A percentile compares a stretch with the other conserved stretches of the same genome.
phyloP scores from a whole-genome alignment of 768 basidiomycete species.

The Russula emetica region DNA sequence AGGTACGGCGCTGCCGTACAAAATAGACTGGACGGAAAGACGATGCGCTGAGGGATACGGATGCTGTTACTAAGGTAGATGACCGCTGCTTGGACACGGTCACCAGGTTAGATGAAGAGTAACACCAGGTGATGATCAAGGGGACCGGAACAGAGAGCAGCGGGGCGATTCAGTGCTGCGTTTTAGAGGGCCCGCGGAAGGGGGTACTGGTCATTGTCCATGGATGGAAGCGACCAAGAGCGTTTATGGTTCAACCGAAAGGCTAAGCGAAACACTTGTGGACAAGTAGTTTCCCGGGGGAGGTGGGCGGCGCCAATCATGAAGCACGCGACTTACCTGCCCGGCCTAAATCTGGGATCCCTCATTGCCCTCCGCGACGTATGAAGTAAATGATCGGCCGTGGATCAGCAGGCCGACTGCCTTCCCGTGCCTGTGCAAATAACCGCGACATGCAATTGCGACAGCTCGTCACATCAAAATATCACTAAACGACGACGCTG shows the following conservation, averaged over 20 bases:
- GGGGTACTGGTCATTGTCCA: conserved; percentile 10
- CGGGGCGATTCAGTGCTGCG: conserved; percentile 5
- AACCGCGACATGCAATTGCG: conserved; percentile 9
- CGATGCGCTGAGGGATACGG: conserved; percentile 2
- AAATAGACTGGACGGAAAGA: conserved; percentile 1
- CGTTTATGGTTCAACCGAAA: conserved; percentile 16
- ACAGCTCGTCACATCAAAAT: conserved; percentile 26
- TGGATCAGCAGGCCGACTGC: conserved; percentile 20
- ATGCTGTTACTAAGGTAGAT: conserved; percentile 21
- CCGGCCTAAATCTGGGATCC: conserved; percentile 19
- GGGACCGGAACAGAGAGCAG: conserved; percentile 24
- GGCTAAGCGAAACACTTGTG: conserved; percentile 19
- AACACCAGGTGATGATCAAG: conserved; percentile 23
- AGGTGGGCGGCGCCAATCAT: conserved; percentile 26
- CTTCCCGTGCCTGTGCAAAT: conserved; percentile 4
- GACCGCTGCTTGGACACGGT: conserved; percentile 26
- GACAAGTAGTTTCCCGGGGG: conserved; percentile 18
- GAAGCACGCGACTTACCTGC: conserved; percentile 22
- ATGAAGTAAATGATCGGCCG: conserved; percentile 26
- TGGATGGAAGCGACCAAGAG: conserved; percentile 20
- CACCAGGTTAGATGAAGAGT: conserved; percentile 20
- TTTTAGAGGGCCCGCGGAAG: conserved; percentile 24
- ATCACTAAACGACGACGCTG: conserved; percentile 19
- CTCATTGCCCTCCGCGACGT: conserved; percentile 22
- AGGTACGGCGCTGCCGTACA: background rate